Base-by-base conservation (phyloP, 2,329 filamentous ascomycete genomes). In the Clonostachys solani region DNA sequence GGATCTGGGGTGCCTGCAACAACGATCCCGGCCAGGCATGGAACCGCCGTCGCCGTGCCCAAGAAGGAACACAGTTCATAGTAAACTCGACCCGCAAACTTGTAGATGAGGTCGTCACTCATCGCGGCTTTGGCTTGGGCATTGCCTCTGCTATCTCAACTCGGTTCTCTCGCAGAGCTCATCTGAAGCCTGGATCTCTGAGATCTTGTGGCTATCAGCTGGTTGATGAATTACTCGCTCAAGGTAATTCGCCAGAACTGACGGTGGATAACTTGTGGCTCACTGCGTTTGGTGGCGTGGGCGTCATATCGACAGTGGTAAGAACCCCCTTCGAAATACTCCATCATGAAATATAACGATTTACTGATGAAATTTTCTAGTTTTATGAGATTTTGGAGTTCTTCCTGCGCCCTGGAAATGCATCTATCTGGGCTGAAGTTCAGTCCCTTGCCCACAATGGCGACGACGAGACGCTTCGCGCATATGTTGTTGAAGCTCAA, bases 1-100 rank as follows among this genome's bases (percentile, higher is more conserved):
- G 73, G 34, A 62, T 65, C 47, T 76, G 67, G 64, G 71, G 68
- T 13, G 67, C 70, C 36, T 72, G 73, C 53, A 73, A 75, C 54
- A 69, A 66, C 34, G 73, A 77, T 45, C 68, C 73, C 0, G 73
- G 55, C 0, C 65, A 74, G 52, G 65, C 72, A 2, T 75, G 71
- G 65, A 71, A 67, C 43, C 70, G 72, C 3, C 67, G 73, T 6
- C 64, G 66, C 35, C 63, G 62, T 6, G 71, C 73, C 1, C 64
- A 64, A 35, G 68, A 74, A 45, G 63, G 65, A 37, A 64, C 58
- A 5, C 59, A 64, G 41, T 49, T 58, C 6, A 50, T 75, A 2
- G 65, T 62, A 3, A 56, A 69, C 10, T 64, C 67, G 0, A 72
- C 68, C 6, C 59, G 63, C 38, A 65, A 63, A 44, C 59, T 72